Base-by-base conservation (phyloP, 352 stramenopile genomes). In the Phytophthora tentaculata region DNA sequence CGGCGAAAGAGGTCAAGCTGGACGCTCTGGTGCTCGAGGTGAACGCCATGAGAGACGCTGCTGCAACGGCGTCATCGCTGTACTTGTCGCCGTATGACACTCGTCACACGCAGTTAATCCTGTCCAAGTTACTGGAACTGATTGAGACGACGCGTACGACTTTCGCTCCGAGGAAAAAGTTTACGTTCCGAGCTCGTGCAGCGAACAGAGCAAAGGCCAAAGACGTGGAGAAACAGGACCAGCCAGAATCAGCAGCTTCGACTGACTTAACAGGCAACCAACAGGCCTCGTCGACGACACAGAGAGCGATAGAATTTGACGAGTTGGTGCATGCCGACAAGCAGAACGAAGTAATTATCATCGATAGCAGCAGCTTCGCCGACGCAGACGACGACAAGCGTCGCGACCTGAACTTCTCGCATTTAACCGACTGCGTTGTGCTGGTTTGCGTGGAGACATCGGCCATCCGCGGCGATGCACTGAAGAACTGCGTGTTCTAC, bases 71-170 rank as follows among this genome's bases (percentile, higher is more conserved):
- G n/a, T 82, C 87, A 8, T 91, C 88, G 35, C 60, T 97, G 23
- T 94, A 84, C 63, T 65, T 97, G 41, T 92, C 89, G n/a, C 83
- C 86, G 39, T 97, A 97, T 52, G 90, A 97, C 58, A 88, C 89
- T 52, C 87, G 89, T 13, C 85, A 95, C 35, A 86, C 87, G 26
- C 85, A 95, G 59, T 41, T 88, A 22, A 89, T 92, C 52, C 41
- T 94, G 24, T 52, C 69, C 20, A 87, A 83, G 52, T 57, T 96
- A 16, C 50, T 84, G 45, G 79, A 90, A 20, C 50, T 87, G 20
- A 86, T 95, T 56, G 88, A 96, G 17, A 69, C 77, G 0, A 92
- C 85, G 5, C 80, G 88, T 2, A 61, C 74, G 59, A 78, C 76
- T 4, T 86, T 96, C 56, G 81, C 85, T 13, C 90, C 90, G 1